Evolutionary conservation across 208 protist genomes (phyloP), one percentile per base, ranked within the genome.

Genomic region (Leishmania martiniquensis): DNA sequence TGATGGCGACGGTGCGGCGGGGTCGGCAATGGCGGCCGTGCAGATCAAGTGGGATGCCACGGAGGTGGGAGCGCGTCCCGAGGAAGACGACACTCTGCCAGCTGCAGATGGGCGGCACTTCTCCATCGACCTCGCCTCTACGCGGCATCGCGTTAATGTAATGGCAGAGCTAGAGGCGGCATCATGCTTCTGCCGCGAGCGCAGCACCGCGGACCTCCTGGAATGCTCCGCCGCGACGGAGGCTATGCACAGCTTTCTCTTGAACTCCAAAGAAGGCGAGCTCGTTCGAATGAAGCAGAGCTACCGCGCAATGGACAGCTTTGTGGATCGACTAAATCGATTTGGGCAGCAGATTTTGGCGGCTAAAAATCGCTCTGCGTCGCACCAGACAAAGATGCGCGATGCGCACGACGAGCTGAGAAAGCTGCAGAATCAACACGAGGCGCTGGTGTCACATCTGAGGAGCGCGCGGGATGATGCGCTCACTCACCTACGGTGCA

Each of bases 271-370:
- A 3, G 89, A 93, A 9, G 82, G 85, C 1, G 67, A 86, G 47
- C 87, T 95, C 75, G 77, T 84, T 10, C 86, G 91, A 0, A 93
- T 95, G 91, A 80, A 82, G 55, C 68, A 81, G 51, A 93, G 77
- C 60, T 85, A 73, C 57, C 86, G 89, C 39, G 60, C 76, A 2
- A 81, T 80, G 7, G 74, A 76, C 39, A 72, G 65, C 17, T 88
- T 93, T 37, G 72, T 90, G 17, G 87, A 93, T 15, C 81, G 82
- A 20, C 63, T 93, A 6, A 72, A 74, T 22, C 81, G 82, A 15
- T 88, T 93, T 73, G 79, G 82, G 54, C 85, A 87, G n/a, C 78
- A 80, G 20, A 84, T 89, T 34, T 78, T 88, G 47, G 75, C 76
- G 5, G 79, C 87, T 5, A 25, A 65, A 39, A 72, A 78, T 52